Evolutionary conservation across 495 filamentous ascomycete species (phyloP), one percentile per base, ranked within the genome.

Genomic region (Neurospora tetraspora): DNA sequence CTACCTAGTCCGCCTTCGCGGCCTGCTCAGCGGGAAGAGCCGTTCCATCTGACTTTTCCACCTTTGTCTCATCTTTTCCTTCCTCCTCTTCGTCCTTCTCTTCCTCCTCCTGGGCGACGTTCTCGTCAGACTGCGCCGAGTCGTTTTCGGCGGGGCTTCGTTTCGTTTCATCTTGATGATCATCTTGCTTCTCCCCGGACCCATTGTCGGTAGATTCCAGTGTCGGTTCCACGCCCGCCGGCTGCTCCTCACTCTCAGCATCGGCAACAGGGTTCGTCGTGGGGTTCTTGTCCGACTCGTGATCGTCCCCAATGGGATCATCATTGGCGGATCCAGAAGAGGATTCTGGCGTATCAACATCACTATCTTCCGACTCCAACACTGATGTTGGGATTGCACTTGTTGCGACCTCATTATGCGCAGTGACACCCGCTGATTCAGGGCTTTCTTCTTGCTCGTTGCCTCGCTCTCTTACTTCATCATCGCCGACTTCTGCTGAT

Each of bases 21-120:
- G 14, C 37, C 27, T 20, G 20, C 39, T 45, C 69, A 34, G 18
- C 43, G 20, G 3, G 11, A 43, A 16, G 39, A 18, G 27, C 37
- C n/a, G 7, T 47, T 39, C 59, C 69, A 18, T 59, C 39, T 20
- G 27, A 61, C 20, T 18, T 71, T 42, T 77, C 74, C 40, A 69
- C 74, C 2, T 68, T 42, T 20, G 72, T 12, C 18, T 75, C 70
- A 34, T 65, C 53, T 27, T 65, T 65, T 61, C 31, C 68, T 36
- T 82, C 76, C 59, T 77, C 68, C n/a, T 74, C 72, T 27, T 73
- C 61, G 3, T 80, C 79, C 23, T 78, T 74, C 12, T 75, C 36
- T 14, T 71, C 36, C 47, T 37, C 37, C 11, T 69, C 42, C 14
- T 38, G 23, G 43, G 42, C 40, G 37, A 34, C 14, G 5, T 73